Percentiles rank a stretch among this genome's conserved stretches.
Conservation (phyloP, 208 protist species). For the Acanthamoeba lugdunensis region DNA sequence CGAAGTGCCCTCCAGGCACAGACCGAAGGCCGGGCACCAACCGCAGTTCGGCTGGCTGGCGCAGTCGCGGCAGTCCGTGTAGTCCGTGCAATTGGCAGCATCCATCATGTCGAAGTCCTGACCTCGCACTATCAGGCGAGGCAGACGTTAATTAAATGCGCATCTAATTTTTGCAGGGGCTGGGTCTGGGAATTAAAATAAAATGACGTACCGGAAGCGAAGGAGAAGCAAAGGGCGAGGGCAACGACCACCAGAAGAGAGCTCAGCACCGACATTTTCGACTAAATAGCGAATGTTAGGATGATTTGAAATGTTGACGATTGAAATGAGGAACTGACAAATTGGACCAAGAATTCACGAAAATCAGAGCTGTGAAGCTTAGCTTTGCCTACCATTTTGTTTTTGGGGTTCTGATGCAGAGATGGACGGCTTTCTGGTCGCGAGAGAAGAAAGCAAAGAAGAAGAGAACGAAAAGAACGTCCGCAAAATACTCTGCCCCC, state of each 20-base stretch:
- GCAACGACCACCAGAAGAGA: not conserved
- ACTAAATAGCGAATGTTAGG: not conserved
- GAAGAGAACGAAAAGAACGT: constrained; percentile 11
- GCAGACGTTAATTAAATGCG: not conserved
- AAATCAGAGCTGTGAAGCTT: no score
- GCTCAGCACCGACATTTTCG: not conserved
- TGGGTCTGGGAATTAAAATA: not conserved
- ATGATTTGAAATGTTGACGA: not conserved
- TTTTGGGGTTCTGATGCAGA: not conserved
- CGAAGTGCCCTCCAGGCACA: constrained; percentile 10
- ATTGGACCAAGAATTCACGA: no score
- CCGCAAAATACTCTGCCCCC: not conserved
- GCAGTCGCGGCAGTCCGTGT: not conserved
- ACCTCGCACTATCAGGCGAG: not conserved
- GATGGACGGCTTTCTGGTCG: not conserved
- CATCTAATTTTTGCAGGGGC: no score
- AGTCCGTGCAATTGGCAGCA: not conserved
- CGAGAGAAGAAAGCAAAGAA: no score
- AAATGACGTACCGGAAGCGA: not conserved
- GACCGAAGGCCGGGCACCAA: constrained; percentile 9
- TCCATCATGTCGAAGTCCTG: not conserved
- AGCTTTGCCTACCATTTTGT: no score
- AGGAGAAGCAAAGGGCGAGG: constrained; percentile 2
- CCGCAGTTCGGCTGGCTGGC: constrained; percentile 3
- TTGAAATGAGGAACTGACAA: not conserved